Evolutionary conservation across 2,329 filamentous ascomycete genomes (phyloP).

Genomic region (Trichophyton verrucosum): DNA sequence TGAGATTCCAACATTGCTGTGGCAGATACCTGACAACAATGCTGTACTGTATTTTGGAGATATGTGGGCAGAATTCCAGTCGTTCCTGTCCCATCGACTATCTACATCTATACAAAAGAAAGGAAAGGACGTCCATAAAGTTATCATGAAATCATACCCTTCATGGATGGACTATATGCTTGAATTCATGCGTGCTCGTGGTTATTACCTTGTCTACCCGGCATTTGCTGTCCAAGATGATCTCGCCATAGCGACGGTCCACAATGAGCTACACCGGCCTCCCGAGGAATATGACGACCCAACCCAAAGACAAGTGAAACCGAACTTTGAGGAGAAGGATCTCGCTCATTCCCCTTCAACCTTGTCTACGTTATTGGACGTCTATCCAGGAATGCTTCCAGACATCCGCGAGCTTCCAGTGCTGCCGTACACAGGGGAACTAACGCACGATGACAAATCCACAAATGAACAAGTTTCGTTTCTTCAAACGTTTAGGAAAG

Average conservation of each 20-base stretch:
- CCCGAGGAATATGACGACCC: constrained; percentile 53
- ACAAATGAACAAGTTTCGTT: constrained; percentile 40
- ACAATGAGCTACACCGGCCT: constrained; percentile 58
- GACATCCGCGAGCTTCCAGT: constrained; percentile 43
- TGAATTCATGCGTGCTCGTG: constrained; percentile 61
- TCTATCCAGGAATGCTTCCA: constrained; percentile 39
- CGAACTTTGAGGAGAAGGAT: constrained; percentile 16
- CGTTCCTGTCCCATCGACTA: constrained; percentile 58
- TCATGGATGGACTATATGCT: constrained; percentile 69
- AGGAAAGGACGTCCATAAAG: constrained; percentile 30
- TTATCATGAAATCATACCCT: constrained; percentile 56
- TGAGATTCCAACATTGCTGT: constrained; percentile 54
- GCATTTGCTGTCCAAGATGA: constrained; percentile 38
- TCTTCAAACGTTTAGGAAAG: constrained; percentile 45
- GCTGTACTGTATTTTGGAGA: constrained; percentile 72
- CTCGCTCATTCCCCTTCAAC: constrained; percentile 25
- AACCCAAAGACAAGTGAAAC: background rate
- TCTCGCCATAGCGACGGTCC: constrained; percentile 55
- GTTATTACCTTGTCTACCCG: constrained; percentile 72
- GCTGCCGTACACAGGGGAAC: constrained; percentile 51
- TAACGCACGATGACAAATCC: constrained; percentile 27
- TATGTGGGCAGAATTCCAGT: constrained; percentile 76
- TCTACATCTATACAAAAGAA: constrained; percentile 15
- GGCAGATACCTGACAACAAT: constrained; percentile 73
- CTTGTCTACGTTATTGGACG: constrained; percentile 36